Evolutionary conservation across 768 basidiomycete genomes (phyloP).

Genomic region (Lepiota brunneoincarnata): DNA sequence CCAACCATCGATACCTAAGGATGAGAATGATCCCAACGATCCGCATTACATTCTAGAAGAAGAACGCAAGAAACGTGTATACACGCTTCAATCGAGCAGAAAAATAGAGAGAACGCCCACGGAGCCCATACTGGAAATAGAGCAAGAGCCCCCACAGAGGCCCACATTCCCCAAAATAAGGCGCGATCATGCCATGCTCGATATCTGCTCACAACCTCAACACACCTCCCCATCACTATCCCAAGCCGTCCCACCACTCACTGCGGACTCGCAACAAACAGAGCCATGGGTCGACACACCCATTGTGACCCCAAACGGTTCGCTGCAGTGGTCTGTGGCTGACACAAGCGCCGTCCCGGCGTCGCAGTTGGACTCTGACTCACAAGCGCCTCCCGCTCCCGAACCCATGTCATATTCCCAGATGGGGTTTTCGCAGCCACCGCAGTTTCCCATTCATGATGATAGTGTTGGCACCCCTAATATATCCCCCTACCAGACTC

Average conservation of each 20-base stretch:
- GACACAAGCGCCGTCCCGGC: constrained; percentile 30
- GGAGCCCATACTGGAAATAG: constrained; percentile 25
- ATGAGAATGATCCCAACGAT: constrained; percentile 15
- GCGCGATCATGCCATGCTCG: constrained; percentile 14
- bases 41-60: constrained; percentile 11
- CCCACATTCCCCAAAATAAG: constrained; percentile 25
- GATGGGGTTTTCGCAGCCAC: constrained; percentile 26
- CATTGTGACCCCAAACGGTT: constrained; percentile 51
- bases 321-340: constrained; percentile 36
- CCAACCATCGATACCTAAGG: constrained; percentile 36
- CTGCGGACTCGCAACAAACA: constrained; percentile 37
- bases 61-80: constrained; percentile 15
- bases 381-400: constrained; percentile 21
- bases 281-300: constrained; percentile 51
- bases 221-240: not conserved
- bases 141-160: constrained; percentile 17
- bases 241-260: constrained; percentile 2
- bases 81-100: constrained; percentile 14
- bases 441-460: not conserved
- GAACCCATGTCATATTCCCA: constrained; percentile 35
- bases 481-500: not conserved
- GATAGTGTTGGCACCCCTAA: not conserved
- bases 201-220: constrained; percentile 4
- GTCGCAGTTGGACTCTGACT: constrained; percentile 32
- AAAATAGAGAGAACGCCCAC: constrained; percentile 31